Evolutionary conservation across 352 stramenopile species (phyloP).

Genomic region (Pythium utonaiense): DNA sequence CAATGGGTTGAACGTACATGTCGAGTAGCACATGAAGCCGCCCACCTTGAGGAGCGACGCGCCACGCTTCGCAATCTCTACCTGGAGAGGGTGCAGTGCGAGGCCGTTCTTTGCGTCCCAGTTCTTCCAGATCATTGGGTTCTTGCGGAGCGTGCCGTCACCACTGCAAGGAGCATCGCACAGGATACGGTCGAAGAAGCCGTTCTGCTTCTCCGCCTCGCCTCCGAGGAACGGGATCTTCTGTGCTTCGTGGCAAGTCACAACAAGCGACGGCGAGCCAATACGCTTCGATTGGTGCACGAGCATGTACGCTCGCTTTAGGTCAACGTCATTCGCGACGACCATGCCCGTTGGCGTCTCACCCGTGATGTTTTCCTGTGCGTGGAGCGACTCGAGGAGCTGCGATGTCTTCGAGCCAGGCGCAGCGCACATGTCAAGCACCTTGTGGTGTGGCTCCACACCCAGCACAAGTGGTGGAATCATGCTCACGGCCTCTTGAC

Average conservation of each 20-base stretch:
- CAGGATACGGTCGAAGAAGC: conserved; percentile 98
- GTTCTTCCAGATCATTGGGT: conserved; percentile 93
- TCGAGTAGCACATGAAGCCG: conserved; percentile 95
- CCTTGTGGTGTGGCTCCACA: conserved; percentile 91
- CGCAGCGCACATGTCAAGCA: conserved; percentile 98
- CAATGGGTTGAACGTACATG: conserved; percentile 98
- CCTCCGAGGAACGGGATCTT: conserved; percentile 91
- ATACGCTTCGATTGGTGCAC: conserved; percentile 96
- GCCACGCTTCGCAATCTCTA: conserved; percentile 93
- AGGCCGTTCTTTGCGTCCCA: conserved; percentile 92
- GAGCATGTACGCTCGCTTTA: conserved; percentile 98
- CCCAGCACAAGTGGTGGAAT: conserved; percentile 97
- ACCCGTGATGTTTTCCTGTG: conserved; percentile 69
- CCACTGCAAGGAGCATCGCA: conserved; percentile 98
- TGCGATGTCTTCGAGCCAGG: conserved; percentile 99
- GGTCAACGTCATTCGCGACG: conserved; percentile 96
- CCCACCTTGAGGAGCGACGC: conserved; percentile 90
- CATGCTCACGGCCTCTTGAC: conserved; percentile 99
- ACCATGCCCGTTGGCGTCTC: conserved; percentile 89
- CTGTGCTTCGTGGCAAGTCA: conserved; percentile 96
- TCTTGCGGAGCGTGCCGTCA: conserved; percentile 99
- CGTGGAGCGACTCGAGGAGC: conserved; percentile 93
- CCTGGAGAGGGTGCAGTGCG: conserved; percentile 93
- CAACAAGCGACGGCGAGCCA: conserved; percentile 90
- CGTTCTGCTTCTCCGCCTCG: conserved; percentile 46